phyloP scores from a whole-genome alignment of 2,329 filamentous ascomycete genomes.

The Penicillium corylophilum region DNA sequence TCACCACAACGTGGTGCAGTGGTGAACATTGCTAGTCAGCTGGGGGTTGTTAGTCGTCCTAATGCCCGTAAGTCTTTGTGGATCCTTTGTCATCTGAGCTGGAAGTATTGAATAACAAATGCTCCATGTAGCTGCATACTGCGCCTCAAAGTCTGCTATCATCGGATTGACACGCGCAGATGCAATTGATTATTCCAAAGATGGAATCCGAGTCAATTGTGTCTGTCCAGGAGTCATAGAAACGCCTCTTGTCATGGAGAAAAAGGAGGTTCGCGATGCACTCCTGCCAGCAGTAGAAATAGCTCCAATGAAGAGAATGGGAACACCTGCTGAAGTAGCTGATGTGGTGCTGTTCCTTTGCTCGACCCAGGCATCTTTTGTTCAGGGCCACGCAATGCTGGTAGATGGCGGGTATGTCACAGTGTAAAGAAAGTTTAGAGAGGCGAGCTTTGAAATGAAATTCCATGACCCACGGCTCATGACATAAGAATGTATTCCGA shows the following conservation, averaged over 20 bases:
- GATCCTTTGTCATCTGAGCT: background rate
- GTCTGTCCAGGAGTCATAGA: constrained; percentile 47
- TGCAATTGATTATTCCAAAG: constrained; percentile 55
- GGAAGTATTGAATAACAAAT: background rate
- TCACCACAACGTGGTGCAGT: constrained; percentile 48
- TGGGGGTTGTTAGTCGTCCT: constrained; percentile 52
- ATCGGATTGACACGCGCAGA: constrained; percentile 59
- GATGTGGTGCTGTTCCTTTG: constrained; percentile 53
- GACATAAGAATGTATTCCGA: too few relatives aligned
- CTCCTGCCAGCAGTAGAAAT: constrained; percentile 47
- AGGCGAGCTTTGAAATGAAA: background rate
- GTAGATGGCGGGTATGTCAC: constrained; percentile 57
- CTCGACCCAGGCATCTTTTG: constrained; percentile 51
- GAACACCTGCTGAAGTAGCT: constrained; percentile 51
- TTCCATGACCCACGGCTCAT: too few relatives aligned
- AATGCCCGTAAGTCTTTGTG: constrained; percentile 41
- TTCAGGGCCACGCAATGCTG: constrained; percentile 54
- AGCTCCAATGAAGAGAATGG: constrained; percentile 55
- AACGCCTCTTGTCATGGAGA: constrained; percentile 48
- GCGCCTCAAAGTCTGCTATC: constrained; percentile 58
- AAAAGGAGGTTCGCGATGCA: constrained; percentile 40
- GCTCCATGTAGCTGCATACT: constrained; percentile 51
- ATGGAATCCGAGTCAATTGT: constrained; percentile 36
- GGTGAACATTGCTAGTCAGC: constrained; percentile 55
- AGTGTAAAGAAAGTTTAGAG: constrained; percentile 15